Conservation (phyloP, 345 rosid genomes). For the Odontarrhena argentea region DNA sequence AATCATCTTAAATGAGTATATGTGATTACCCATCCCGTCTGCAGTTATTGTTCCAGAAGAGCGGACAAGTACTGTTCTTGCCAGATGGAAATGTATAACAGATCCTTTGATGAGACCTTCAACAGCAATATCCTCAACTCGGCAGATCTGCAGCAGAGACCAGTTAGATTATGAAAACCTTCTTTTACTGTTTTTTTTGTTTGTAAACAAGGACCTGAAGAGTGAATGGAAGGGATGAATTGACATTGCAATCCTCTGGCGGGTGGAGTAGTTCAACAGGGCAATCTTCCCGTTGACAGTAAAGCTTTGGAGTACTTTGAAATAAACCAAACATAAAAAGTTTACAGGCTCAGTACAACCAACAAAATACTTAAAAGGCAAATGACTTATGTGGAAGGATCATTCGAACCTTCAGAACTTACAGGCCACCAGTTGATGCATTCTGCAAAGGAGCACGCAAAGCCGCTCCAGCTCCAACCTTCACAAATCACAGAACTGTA, state of each 20-base stretch:
- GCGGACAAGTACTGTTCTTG: conserved; percentile 73
- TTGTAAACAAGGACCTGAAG: conserved; percentile 64
- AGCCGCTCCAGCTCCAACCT: conserved; percentile 87
- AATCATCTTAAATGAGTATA: conserved; percentile 20
- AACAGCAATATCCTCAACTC: conserved; percentile 90
- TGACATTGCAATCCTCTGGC: conserved; percentile 93
- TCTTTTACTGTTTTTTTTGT: neutral
- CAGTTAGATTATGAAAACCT: neutral
- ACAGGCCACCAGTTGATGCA: conserved; percentile 70
- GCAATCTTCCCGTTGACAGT: conserved; percentile 76
- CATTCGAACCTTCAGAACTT: conserved; percentile 52
- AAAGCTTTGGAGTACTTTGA: conserved; percentile 70
- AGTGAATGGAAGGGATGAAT: conserved; percentile 85
- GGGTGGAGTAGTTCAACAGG: conserved; percentile 86
- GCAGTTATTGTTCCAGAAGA: conserved; percentile 81
- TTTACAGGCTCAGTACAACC: conserved; percentile 15
- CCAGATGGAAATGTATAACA: conserved; percentile 89
- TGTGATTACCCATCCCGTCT: conserved; percentile 76
- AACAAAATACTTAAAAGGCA: neutral
- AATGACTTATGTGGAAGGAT: conserved; percentile 30
- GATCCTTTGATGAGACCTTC: conserved; percentile 94
- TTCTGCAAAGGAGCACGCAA: conserved; percentile 80
- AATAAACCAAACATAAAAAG: conserved; percentile 26
- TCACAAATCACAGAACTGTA: conserved; percentile 33
- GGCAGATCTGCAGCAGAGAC: conserved; percentile 70